Percentiles rank a stretch among this genome's conserved stretches.
Conservation (phyloP, 2,329 filamentous ascomycete species). For the Teratosphaeria destructans region DNA sequence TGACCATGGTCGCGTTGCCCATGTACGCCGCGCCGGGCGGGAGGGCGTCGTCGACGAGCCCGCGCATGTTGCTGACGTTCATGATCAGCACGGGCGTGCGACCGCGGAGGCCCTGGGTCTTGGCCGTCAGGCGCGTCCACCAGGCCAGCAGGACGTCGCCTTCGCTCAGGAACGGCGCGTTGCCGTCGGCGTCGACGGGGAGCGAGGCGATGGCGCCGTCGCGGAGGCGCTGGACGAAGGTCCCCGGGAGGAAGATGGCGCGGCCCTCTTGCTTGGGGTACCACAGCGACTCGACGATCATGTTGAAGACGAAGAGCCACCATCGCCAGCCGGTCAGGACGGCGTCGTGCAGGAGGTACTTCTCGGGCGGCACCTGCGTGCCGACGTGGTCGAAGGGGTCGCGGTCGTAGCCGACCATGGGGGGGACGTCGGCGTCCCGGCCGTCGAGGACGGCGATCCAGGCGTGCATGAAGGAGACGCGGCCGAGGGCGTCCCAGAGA, state of each 20-base stretch:
- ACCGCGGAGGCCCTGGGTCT: constrained; percentile 4
- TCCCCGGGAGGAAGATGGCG: not conserved
- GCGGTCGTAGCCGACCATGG: constrained; percentile 11
- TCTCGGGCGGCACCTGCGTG: constrained; percentile 7
- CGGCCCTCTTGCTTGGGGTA: not conserved
- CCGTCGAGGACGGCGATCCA: constrained; percentile 18
- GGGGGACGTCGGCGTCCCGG: constrained; percentile 11
- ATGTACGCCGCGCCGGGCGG: not conserved
- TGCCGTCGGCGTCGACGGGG: not conserved
- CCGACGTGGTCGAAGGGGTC: constrained; percentile 15
- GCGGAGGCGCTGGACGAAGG: not conserved
- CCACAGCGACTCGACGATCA: constrained; percentile 2
- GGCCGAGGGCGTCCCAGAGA: constrained; percentile 16
- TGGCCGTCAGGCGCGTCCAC: constrained; percentile 6
- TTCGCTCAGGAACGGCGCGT: constrained; percentile 12
- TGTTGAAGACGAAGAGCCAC: constrained; percentile 7
- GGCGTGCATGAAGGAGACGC: constrained; percentile 10
- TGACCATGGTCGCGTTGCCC: not conserved
- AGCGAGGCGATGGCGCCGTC: not conserved
- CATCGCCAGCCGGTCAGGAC: constrained; percentile 2
- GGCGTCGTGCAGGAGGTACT: constrained; percentile 8
- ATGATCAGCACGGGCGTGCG: constrained; percentile 13
- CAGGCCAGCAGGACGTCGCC: constrained; percentile 20
- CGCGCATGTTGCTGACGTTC: constrained; percentile 20
- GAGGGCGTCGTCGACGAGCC: constrained; percentile 6